These are phyloP conservation scores for Calonectria montana DNA, from an alignment of 2,329 filamentous ascomycete genomes.

Conservation along the genomic window DNA sequence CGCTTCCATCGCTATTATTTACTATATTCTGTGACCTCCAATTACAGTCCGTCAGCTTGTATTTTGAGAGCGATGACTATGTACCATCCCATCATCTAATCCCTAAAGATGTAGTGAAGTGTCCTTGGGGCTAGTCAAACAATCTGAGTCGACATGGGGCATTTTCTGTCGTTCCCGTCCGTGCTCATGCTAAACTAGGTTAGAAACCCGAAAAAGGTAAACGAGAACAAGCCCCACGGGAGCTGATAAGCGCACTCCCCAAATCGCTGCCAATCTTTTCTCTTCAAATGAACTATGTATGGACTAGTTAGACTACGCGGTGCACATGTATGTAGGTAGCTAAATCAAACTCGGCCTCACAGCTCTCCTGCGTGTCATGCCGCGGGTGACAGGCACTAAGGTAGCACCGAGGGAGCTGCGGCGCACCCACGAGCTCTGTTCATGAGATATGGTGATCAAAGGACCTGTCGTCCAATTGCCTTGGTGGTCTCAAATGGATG, in stretches of 20 bases:
- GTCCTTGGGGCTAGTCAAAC: background rate
- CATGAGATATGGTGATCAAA: background rate
- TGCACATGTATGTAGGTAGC: background rate
- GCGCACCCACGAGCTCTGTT: background rate
- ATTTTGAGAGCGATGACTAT: background rate
- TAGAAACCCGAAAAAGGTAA: conserved; percentile 3
- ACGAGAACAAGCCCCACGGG: background rate
- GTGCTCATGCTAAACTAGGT: background rate
- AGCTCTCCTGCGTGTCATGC: conserved; percentile 13
- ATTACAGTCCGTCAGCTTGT: background rate
- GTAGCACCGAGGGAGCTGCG: background rate
- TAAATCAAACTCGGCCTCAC: conserved; percentile 3
- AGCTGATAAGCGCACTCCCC: background rate
- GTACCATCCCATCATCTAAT: background rate
- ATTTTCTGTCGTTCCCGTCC: background rate
- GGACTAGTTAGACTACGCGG: background rate
- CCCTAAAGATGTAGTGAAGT: background rate
- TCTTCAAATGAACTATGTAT: background rate
- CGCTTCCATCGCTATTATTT: too few relatives aligned
- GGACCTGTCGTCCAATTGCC: background rate
- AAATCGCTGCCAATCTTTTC: background rate
- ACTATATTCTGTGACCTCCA: too few relatives aligned
- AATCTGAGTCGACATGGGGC: background rate
- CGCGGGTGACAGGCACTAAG: background rate
- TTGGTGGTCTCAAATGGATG: background rate